Conservation (phyloP, 352 stramenopile genomes). For the Pythium sukuiense region DNA sequence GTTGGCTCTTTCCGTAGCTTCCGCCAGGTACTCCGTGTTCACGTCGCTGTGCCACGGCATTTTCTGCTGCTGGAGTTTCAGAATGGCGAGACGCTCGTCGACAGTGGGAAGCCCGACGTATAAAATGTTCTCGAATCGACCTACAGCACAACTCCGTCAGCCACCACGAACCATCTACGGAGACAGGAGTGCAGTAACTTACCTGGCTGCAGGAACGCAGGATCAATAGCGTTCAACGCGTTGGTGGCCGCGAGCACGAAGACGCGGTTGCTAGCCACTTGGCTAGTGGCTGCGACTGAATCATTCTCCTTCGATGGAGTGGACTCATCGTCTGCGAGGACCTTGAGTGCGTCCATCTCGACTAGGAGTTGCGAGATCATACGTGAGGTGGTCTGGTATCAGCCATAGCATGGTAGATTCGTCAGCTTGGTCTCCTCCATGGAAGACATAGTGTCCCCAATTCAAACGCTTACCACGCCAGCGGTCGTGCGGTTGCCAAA, state of each 20-base stretch:
- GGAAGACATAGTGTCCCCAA: background rate
- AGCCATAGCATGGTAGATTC: background rate
- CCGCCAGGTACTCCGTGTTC: conserved; percentile 44
- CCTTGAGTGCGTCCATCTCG: conserved; percentile 75
- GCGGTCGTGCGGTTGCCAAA: conserved; percentile 78
- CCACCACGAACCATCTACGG: no score
- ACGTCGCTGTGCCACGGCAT: conserved; percentile 75
- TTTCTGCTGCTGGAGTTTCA: conserved; percentile 58
- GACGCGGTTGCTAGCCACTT: conserved; percentile 41
- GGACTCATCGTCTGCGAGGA: conserved; percentile 40
- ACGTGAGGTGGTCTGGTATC: conserved; percentile 56
- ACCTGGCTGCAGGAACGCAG: conserved; percentile 82
- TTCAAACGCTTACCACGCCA: conserved; percentile 37
- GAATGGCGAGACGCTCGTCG: conserved; percentile 58
- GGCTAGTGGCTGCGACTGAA: background rate
- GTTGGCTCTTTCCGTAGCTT: conserved; percentile 62
- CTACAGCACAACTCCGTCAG: conserved; percentile 24
- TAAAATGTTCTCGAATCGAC: conserved; percentile 83
- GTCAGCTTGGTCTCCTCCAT: background rate
- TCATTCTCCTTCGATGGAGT: background rate
- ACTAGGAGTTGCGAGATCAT: conserved; percentile 88
- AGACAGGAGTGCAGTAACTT: background rate
- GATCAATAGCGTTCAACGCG: conserved; percentile 68
- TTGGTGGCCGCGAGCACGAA: conserved; percentile 87
- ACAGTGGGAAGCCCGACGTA: conserved; percentile 64